Evolutionary conservation across 2,329 filamentous ascomycete genomes (phyloP).

Genomic region (Microdochium nivale): DNA sequence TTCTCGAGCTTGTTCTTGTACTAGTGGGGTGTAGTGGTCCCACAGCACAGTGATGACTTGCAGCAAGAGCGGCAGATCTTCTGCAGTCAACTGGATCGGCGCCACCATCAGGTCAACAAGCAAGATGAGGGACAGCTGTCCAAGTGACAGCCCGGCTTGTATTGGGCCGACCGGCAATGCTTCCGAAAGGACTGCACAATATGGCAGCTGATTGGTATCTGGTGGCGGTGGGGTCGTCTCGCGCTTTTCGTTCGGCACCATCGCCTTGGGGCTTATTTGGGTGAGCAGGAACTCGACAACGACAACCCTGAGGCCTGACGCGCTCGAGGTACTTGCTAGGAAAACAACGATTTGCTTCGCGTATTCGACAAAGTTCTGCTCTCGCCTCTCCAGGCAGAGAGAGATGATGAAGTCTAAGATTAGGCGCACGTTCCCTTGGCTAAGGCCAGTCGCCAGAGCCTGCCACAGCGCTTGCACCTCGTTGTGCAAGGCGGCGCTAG

Average conservation of each 20-base stretch:
- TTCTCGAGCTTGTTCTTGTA: constrained; percentile 93
- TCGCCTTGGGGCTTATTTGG: constrained; percentile 90
- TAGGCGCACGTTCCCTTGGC: constrained; percentile 87
- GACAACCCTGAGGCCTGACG: constrained; percentile 80
- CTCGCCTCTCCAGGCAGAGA: constrained; percentile 83
- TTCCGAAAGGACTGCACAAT: constrained; percentile 76
- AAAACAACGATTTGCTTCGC: constrained; percentile 98
- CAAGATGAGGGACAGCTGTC: constrained; percentile 86
- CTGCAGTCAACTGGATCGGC: constrained; percentile 68
- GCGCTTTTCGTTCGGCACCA: constrained; percentile 84
- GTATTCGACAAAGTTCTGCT: constrained; percentile 97
- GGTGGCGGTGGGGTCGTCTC: constrained; percentile 60
- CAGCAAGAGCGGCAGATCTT: constrained; percentile 76
- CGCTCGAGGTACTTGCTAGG: constrained; percentile 66
- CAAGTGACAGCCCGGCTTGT: constrained; percentile 82
- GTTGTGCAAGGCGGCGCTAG: constrained; percentile 80
- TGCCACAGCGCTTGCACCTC: constrained; percentile 98
- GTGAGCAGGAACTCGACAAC: constrained; percentile 90
- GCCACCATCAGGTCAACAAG: constrained; percentile 95
- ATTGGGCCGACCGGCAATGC: constrained; percentile 84
- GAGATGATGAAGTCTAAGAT: constrained; percentile 95
- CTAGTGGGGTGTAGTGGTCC: constrained; percentile 93
- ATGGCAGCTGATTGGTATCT: constrained; percentile 70
- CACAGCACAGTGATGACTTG: constrained; percentile 91
- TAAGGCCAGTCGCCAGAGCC: constrained; percentile 83